A percentile compares a stretch with the other conserved stretches of the same genome.
These are phyloP conservation scores for Sphenostylis stenocarpa DNA, from an alignment of 306 rosid species.

Conservation along the genomic window DNA sequence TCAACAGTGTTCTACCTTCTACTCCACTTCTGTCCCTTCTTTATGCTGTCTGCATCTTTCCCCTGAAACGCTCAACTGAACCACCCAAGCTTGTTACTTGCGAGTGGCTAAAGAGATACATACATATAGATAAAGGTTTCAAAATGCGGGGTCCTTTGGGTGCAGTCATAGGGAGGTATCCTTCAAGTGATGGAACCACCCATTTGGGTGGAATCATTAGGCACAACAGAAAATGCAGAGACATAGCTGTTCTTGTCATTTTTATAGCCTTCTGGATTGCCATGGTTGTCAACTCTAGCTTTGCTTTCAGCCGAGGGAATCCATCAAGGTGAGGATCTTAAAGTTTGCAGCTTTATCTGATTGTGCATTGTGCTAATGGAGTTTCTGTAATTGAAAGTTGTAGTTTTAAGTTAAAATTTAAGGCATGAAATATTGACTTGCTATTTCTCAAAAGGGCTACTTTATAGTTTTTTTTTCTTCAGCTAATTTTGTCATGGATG, in stretches of 20 bases:
- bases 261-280: conserved; percentile 91
- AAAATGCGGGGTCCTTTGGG: conserved; percentile 94
- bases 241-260: conserved; percentile 64
- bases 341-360: conserved; percentile 29
- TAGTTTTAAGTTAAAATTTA: conserved; percentile 13
- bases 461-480: not conserved
- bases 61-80: conserved; percentile 29
- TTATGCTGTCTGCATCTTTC: not conserved
- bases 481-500: conserved; percentile 6
- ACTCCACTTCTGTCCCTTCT: conserved; percentile 39
- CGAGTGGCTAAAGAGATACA: not conserved
- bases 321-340: conserved; percentile 68
- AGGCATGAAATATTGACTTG: conserved; percentile 2
- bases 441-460: conserved; percentile 9
- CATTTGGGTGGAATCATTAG: conserved; percentile 78
- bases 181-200: conserved; percentile 81
- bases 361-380: conserved; percentile 22
- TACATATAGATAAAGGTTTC: not conserved
- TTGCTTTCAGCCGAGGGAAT: conserved; percentile 89
- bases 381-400: conserved; percentile 25
- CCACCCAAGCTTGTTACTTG: conserved; percentile 23
- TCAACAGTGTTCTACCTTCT: conserved; percentile 31
- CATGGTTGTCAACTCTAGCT: conserved; percentile 99
- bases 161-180: conserved; percentile 80
- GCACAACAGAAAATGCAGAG: conserved; percentile 85